A percentile compares a stretch with the other conserved stretches of the same genome.
These are phyloP conservation scores for Trichothecium sympodiale DNA, from an alignment of 2,329 filamentous ascomycete species.

Conservation along the genomic window DNA sequence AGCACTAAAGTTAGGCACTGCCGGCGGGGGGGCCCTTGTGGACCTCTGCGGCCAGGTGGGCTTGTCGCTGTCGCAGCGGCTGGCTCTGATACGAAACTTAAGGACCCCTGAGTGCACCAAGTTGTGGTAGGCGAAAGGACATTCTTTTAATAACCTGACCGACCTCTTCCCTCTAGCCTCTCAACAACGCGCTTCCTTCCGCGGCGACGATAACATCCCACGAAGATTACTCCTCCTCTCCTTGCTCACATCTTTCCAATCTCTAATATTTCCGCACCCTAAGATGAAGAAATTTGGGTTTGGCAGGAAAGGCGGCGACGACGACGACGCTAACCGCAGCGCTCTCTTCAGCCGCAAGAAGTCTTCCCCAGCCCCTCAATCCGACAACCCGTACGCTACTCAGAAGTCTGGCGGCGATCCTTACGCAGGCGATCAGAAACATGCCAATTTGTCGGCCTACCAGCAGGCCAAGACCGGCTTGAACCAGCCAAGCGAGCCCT, in stretches of 20 bases:
- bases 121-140: too few relatives aligned
- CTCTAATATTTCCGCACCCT: conserved; percentile 1
- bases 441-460: conserved; percentile 33
- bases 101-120: too few relatives aligned
- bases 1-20: too few relatives aligned
- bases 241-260: too few relatives aligned
- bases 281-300: conserved; percentile 52
- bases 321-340: conserved; percentile 36
- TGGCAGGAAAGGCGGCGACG: conserved; percentile 40
- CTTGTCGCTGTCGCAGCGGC: too few relatives aligned
- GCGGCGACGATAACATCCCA: conserved; percentile 1
- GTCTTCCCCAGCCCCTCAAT: conserved; percentile 29
- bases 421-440: conserved; percentile 37
- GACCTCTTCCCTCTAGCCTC: too few relatives aligned
- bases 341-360: conserved; percentile 46
- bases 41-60: too few relatives aligned
- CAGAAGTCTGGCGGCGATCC: conserved; percentile 37
- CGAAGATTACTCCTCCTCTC: too few relatives aligned
- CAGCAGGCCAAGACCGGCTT: conserved; percentile 29
- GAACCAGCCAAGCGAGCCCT: conserved; percentile 6
- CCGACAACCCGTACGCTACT: conserved; percentile 48
- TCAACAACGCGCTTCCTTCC: not conserved
- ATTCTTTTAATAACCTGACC: too few relatives aligned
- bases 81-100: too few relatives aligned
- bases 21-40: too few relatives aligned